Conservation (phyloP, 208 protist genomes). For the Borovskyia barvae region DNA sequence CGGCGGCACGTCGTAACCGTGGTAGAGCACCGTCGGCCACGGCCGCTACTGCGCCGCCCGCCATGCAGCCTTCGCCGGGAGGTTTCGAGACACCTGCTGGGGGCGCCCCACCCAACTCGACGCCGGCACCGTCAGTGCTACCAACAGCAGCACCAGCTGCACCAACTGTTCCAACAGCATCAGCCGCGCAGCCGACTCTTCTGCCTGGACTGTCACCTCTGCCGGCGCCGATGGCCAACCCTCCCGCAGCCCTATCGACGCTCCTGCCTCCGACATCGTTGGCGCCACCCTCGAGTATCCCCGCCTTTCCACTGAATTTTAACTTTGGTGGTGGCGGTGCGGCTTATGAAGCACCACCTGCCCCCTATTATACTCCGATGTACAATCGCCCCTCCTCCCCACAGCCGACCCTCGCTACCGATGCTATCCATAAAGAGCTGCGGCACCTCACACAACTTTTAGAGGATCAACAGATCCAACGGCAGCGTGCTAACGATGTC, state of each 20-base stretch:
- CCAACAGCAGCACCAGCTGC: background rate
- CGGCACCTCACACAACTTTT: conserved; percentile 19
- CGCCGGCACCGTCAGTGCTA: too few species aligned
- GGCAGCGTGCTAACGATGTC: background rate
- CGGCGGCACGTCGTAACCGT: conserved; percentile 21
- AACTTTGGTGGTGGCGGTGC: too few species aligned
- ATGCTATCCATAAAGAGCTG: conserved; percentile 25
- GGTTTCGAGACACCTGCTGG: too few species aligned
- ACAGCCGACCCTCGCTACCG: too few species aligned
- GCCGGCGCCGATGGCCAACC: background rate
- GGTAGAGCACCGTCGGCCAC: background rate
- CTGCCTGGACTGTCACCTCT: background rate
- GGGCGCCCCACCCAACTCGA: too few species aligned
- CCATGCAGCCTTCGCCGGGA: too few species aligned
- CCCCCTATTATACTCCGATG: too few species aligned
- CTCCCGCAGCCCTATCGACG: background rate
- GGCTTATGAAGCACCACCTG: too few species aligned
- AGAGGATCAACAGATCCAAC: conserved; percentile 23
- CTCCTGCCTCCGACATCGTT: background rate
- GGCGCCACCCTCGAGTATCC: conserved; percentile 11
- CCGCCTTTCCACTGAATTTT: too few species aligned
- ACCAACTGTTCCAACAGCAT: background rate
- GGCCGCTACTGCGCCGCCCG: background rate
- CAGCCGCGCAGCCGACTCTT: too few species aligned
- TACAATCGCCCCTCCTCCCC: too few species aligned